Evolutionary conservation across 805 yeast species (phyloP).

Genomic region (Ogataea glucozyma): DNA sequence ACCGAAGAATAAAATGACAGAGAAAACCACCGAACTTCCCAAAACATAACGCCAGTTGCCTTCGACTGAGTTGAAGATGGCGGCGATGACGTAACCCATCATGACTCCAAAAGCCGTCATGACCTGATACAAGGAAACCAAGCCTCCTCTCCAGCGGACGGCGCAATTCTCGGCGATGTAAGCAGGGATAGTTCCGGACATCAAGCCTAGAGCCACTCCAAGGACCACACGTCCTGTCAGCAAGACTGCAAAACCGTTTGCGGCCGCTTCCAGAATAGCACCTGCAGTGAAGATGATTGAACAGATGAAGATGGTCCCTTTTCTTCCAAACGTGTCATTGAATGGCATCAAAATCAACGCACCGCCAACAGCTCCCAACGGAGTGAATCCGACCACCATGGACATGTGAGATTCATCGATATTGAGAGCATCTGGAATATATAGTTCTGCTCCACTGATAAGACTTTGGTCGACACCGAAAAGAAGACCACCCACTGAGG

Average conservation of each 20-base stretch:
- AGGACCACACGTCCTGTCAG: constrained; percentile 57
- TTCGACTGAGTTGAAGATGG: constrained; percentile 52
- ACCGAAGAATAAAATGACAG: constrained; percentile 51
- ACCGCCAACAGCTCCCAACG: constrained; percentile 65
- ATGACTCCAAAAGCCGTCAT: constrained; percentile 66
- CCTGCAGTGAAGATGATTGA: constrained; percentile 62
- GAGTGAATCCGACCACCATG: constrained; percentile 44
- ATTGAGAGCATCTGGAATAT: constrained; percentile 11
- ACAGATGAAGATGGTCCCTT: constrained; percentile 51
- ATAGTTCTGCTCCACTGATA: constrained; percentile 16
- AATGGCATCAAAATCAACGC: constrained; percentile 58
- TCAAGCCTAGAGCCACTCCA: constrained; percentile 64
- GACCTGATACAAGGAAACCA: constrained; percentile 62
- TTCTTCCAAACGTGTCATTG: constrained; percentile 55
- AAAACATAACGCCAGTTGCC: constrained; percentile 67
- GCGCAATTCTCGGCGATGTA: constrained; percentile 64
- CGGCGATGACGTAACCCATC: constrained; percentile 60
- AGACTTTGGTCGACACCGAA: constrained; percentile 19
- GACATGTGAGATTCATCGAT: constrained; percentile 11
- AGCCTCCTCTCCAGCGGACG: constrained; percentile 53
- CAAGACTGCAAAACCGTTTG: constrained; percentile 47
- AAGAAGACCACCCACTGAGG: constrained; percentile 18
- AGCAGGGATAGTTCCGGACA: constrained; percentile 59
- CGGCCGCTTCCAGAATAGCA: constrained; percentile 56
- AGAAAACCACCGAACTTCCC: constrained; percentile 60